Evolutionary conservation across 768 basidiomycete species (phyloP), one percentile per base, ranked within the genome.

Genomic region (Xerocomellus chrysenteron): DNA sequence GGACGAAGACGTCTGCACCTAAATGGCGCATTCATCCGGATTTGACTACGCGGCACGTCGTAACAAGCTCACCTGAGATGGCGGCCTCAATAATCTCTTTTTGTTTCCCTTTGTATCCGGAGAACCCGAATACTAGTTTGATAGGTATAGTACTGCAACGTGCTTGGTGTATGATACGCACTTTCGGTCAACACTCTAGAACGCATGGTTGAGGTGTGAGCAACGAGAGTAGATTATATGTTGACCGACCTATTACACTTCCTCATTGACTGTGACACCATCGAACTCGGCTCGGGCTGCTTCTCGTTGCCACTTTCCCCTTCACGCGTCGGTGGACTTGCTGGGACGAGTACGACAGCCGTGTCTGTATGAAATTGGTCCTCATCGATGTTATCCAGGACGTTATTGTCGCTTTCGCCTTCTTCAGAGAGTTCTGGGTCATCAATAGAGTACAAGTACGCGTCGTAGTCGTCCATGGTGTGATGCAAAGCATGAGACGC

Each of bases 1-100:
- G 78, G 11, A 91, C 88, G 47, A 92, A 79, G 14, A 92, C 83
- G 69, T 92, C 90, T 10, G 71, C 73, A 5, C 87, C 90, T 90
- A 54, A 6, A 37, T 24, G 9, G 5, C 30, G 21, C 14, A 44
- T 60, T 56, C 43, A 59, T 46, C 30, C 41, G 9, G 21, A 26
- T n/a, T 28, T 40, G 46, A 40, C 21, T 17, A 24, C 13, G 8
- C 24, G 3, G 30, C 11, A 3, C 9, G 21, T 28, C 16, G 42
- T 9, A 28, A 41, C 44, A 16, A 7, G 57, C 74, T 19, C 55
- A 84, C 90, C 89, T 60, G 71, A 69, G 30, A 87, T 73, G 3
- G 90, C 89, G 9, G 86, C 86, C 53, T 87, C 80, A 2, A 92
- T 79, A 19, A 93, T 86, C 56, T 86, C 83, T 59, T 82, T 80